Base-by-base conservation (phyloP, 2,329 filamentous ascomycete genomes). In the Penicillium thymicola region DNA sequence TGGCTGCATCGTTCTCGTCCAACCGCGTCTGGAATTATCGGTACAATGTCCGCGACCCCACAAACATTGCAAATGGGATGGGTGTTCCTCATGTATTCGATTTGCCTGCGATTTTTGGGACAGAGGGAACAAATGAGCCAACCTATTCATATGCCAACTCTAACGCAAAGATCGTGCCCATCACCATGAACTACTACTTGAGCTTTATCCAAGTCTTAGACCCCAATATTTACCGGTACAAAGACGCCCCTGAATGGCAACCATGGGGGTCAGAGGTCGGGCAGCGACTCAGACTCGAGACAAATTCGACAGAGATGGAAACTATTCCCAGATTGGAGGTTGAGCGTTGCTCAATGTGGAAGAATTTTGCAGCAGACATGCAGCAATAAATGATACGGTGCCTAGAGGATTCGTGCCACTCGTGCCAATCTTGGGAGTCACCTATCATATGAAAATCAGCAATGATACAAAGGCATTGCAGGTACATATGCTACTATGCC, bases 21-120 rank as follows among this genome's bases (percentile, higher is more conserved):
- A 9, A 55, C 9, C 61, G 67, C 1, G 72, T 74, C 7, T 82
- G 78, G 76, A 76, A 77, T 43, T 82, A 82, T 59, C 71, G 78
- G 0, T 81, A 76, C 71, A 78, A 81, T 43, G 76, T 81, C 2
- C 74, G 70, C 13, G 67, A 72, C 13, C 69, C 72, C 1, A 64
- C 68, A 2, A 70, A 76, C 43, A 68, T 78, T 2, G 70, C 69
- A 2, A 48, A 53, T 0, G 74, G 72, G 0, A 56, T 72, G 27
- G 75, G 75, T 1, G 73, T 76, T 2, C 70, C 72, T 1, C 75
- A 78, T 58, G 68, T 70, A 1, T 71, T 70, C 7, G 68, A 70
- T 46, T 54, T 65, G 4, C 58, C 63, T 6, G 69, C 69, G 1
- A 68, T 71, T 13, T 70, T 70, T 21, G 68, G 69, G 0, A 38